phyloP scores from a whole-genome alignment of 805 yeast species.

The Maudiozyma saulgeensis region DNA sequence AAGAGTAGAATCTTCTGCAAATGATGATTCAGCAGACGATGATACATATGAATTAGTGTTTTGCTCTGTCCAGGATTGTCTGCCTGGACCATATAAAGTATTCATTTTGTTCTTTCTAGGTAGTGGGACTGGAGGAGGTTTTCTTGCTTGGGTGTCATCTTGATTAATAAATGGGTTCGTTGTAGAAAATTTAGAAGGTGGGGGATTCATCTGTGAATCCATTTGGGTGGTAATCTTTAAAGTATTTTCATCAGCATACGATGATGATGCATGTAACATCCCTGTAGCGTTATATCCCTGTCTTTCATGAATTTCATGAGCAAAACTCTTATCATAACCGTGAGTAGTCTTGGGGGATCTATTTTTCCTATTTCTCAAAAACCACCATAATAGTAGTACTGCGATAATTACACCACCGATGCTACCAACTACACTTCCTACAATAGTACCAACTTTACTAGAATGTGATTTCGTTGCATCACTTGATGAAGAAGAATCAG shows the following conservation, averaged over 20 bases:
- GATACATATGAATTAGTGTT: not conserved
- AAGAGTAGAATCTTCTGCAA: conserved; percentile 10
- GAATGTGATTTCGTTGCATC: not conserved
- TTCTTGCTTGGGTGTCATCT: conserved; percentile 16
- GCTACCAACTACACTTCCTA: conserved; percentile 27
- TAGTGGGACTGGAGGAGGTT: conserved; percentile 16
- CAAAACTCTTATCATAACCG: conserved; percentile 7
- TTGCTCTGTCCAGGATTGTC: not conserved
- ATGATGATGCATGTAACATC: not conserved
- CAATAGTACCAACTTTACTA: conserved; percentile 13
- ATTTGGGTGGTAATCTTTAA: not conserved
- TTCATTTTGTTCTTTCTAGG: conserved; percentile 13
- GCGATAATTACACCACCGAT: conserved; percentile 21
- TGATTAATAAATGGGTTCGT: conserved; percentile 21
- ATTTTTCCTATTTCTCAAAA: conserved; percentile 10
- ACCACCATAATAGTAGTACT: conserved; percentile 13
- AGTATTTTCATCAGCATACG: not conserved
- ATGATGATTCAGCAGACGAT: conserved; percentile 14
- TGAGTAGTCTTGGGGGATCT: not conserved
- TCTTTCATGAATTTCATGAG: conserved; percentile 17
- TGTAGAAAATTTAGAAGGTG: not conserved
- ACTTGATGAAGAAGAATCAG: not conserved
- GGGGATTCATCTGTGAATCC: not conserved
- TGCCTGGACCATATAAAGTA: not conserved
- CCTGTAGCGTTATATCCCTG: not conserved